phyloP scores from a whole-genome alignment of 768 basidiomycete genomes.

The Hydnomerulius pinastri region DNA sequence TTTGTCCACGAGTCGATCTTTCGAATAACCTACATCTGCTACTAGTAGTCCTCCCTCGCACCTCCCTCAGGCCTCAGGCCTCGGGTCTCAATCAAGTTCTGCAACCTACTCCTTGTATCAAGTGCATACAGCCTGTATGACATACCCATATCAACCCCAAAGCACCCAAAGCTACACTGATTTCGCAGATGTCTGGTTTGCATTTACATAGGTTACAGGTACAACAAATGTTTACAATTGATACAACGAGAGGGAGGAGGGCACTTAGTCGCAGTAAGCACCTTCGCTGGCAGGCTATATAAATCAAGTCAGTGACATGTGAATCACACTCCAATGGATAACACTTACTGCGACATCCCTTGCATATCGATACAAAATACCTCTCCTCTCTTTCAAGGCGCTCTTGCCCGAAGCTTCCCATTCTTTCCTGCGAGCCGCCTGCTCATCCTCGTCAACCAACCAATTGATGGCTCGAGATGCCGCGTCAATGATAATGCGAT shows the following conservation, averaged over 20 bases:
- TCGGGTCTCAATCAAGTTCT: too few relatives aligned
- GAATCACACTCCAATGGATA: constrained; percentile 4
- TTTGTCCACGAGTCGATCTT: too few relatives aligned
- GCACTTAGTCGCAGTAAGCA: constrained; percentile 73
- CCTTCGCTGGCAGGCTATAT: constrained; percentile 76
- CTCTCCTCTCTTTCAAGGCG: constrained; percentile 68
- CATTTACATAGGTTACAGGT: constrained; percentile 12
- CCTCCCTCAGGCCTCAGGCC: too few relatives aligned
- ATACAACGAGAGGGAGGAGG: background rate
- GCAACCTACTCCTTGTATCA: too few relatives aligned
- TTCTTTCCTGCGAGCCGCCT: constrained; percentile 55
- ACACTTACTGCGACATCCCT: constrained; percentile 82
- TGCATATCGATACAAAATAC: constrained; percentile 78
- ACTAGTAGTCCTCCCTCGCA: too few relatives aligned
- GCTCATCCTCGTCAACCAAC: constrained; percentile 69
- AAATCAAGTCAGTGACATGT: constrained; percentile 7
- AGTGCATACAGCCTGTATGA: too few relatives aligned
- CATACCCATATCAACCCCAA: too few relatives aligned
- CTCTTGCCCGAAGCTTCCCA: constrained; percentile 73
- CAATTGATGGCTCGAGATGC: constrained; percentile 66
- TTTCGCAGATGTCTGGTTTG: too few relatives aligned
- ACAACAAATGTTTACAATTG: background rate
- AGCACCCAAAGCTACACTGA: too few relatives aligned
- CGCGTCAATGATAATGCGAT: constrained; percentile 74
- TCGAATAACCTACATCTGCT: too few relatives aligned